Base-by-base conservation (phyloP, 2,329 filamentous ascomycete genomes). In the Paraconiothyrium brasiliense region DNA sequence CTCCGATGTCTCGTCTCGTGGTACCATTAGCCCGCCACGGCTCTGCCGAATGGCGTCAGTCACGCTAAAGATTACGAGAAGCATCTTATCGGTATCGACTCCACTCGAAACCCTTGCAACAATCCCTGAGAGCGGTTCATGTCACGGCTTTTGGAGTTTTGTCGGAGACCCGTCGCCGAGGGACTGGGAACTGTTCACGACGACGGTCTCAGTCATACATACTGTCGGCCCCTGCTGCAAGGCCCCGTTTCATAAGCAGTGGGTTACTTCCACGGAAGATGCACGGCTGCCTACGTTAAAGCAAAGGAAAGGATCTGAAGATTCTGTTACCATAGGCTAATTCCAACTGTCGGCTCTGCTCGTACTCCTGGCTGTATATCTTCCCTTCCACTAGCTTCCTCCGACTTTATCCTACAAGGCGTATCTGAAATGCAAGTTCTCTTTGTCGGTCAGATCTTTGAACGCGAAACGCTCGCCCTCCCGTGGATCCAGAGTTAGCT, bases 371-470 rank as follows among this genome's bases (percentile, higher is more conserved):
- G 20, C 20, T 20, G 20, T 20, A 20, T 20, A 20, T 20, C 20
- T 20, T 20, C 20, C 20, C 20, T 20, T 20, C 20, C 20, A 20
- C 20, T 20, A 20, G 43, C 43, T 9, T 9, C 3, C 9, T 46
- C 7, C 10, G 37, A 5, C 37, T 22, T 46, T 22, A 35, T 22
- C 35, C 30, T 62, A 76, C 46, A 75, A 39, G 8, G 75, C 89
- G 67, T 88, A 88, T 54, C 84, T 80, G 71, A 89, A 88, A n/a
- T 79, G 80, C 68, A 81, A 82, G 67, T 89, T 88, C 76, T 89
- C 83, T 68, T 74, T 81, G 62, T 88, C 86, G 5, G 86, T 89
- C 77, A 85, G 73, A 30, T 82, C 79, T 37, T 76, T 83, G 79
- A 87, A 81, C 65, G 74, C 74, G 11, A 73, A 24, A 47, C 60